phyloP scores from a whole-genome alignment of 1,284 basidiomycete species.

The Cutaneotrichosporon cutaneum region DNA sequence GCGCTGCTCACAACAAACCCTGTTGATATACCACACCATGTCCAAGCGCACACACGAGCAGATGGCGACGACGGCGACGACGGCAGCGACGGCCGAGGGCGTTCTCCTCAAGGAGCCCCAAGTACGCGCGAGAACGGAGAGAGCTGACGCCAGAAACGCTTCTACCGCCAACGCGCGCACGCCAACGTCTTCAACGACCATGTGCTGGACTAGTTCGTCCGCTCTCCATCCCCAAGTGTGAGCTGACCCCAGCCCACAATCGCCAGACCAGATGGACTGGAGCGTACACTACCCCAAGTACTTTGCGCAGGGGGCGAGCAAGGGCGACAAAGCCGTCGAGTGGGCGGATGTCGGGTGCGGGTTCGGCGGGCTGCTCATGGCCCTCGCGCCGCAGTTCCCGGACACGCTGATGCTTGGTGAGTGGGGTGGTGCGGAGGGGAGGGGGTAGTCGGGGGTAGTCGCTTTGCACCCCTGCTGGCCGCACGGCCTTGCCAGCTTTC shows the following conservation, averaged over 20 bases:
- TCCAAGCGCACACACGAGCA: constrained; percentile 39
- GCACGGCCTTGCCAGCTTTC: too few species aligned
- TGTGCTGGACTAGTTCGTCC: constrained; percentile 73
- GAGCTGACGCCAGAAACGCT: constrained; percentile 69
- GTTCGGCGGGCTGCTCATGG: constrained; percentile 90
- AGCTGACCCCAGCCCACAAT: constrained; percentile 60
- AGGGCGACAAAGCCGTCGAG: constrained; percentile 62
- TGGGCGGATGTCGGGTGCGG: constrained; percentile 98
- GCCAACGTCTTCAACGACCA: constrained; percentile 99
- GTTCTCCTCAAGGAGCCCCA: constrained; percentile 38
- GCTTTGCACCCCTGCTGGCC: too few species aligned
- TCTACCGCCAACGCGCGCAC: constrained; percentile 95
- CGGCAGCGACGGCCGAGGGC: constrained; percentile 23
- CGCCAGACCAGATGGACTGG: constrained; percentile 82
- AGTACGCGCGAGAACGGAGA: constrained; percentile 16
- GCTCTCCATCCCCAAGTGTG: too few species aligned
- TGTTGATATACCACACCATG: constrained; percentile 22
- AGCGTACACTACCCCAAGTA: constrained; percentile 76
- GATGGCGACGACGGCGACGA: constrained; percentile 15
- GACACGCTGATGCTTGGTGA: constrained; percentile 90
- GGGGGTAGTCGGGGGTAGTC: too few species aligned
- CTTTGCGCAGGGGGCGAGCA: constrained; percentile 45
- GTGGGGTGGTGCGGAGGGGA: constrained; percentile 39
- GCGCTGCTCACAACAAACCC: background rate
- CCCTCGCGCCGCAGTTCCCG: constrained; percentile 87